Conservation (phyloP, 768 basidiomycete species). For the Lyophyllum semitale region DNA sequence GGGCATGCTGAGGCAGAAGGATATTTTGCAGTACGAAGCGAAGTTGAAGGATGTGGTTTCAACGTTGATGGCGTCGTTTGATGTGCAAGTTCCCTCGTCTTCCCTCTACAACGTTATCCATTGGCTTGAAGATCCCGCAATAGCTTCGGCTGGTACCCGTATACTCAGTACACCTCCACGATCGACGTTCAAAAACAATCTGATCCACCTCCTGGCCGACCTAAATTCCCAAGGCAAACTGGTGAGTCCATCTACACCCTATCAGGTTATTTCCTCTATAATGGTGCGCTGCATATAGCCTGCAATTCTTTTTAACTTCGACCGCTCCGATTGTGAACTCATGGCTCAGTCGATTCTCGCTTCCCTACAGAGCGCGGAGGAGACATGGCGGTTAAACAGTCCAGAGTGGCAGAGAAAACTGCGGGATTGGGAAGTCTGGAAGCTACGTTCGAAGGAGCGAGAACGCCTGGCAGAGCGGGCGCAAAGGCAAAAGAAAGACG, state of each 20-base stretch:
- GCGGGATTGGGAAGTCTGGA: constrained; percentile 52
- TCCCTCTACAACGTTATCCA: neutral
- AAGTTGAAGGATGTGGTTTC: constrained; percentile 47
- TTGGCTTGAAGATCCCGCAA: neutral
- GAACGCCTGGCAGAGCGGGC: constrained; percentile 42
- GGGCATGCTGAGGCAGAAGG: constrained; percentile 53
- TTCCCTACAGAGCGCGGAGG: constrained; percentile 45
- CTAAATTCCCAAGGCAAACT: constrained; percentile 55
- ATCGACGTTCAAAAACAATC: constrained; percentile 37
- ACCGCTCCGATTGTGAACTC: constrained; percentile 58
- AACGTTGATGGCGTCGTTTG: constrained; percentile 35
- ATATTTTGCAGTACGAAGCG: constrained; percentile 60
- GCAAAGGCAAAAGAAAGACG: constrained; percentile 39
- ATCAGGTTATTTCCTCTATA: neutral
- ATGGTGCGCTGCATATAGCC: constrained; percentile 44
- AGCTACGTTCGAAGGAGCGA: constrained; percentile 45
- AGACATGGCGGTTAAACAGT: constrained; percentile 46
- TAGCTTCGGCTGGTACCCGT: neutral
- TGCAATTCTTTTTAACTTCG: constrained; percentile 69
- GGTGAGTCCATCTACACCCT: constrained; percentile 38
- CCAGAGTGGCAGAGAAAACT: constrained; percentile 54
- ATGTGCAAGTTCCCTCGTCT: constrained; percentile 23
- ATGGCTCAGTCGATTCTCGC: constrained; percentile 42
- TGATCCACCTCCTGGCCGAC: constrained; percentile 58
- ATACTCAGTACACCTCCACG: constrained; percentile 29